These are phyloP conservation scores for Herpetospermum pedunculosum DNA, from an alignment of 306 rosid genomes.

Conservation along the genomic window DNA sequence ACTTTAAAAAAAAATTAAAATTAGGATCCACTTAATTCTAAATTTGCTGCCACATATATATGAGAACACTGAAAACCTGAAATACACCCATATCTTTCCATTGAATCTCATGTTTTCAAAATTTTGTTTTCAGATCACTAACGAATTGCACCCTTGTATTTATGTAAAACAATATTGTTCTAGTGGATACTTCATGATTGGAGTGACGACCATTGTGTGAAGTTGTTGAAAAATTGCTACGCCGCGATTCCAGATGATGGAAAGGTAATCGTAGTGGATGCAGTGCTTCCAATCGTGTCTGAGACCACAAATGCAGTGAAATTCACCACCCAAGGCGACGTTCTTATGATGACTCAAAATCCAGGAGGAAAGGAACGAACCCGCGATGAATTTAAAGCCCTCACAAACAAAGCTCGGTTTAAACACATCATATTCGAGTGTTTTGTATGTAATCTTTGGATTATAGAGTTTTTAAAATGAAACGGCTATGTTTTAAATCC, in stretches of 20 bases:
- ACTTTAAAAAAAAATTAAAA: no score
- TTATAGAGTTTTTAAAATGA: conserved; percentile 47
- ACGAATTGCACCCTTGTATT: no score
- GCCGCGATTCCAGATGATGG: conserved; percentile 34
- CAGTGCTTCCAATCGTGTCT: conserved; percentile 16
- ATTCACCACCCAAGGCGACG: conserved; percentile 10
- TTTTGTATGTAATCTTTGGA: conserved; percentile 21
- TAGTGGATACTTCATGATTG: conserved; percentile 35
- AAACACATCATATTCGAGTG: conserved; percentile 27
- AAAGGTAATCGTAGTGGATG: conserved; percentile 37
- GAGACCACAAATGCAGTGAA: conserved; percentile 14
- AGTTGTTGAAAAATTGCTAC: conserved; percentile 37
- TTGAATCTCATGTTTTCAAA: no score
- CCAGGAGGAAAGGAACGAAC: conserved; percentile 44
- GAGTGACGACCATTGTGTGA: conserved; percentile 24
- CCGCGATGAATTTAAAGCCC: conserved; percentile 25
- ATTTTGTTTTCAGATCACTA: no score
- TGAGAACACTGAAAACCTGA: no score
- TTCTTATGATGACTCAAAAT: conserved; percentile 36
- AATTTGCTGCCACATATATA: no score
- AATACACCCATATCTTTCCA: no score
- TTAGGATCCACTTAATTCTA: no score
- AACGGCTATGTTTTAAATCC: background rate
- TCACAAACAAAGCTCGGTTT: conserved; percentile 42
- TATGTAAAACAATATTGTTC: no score